These are phyloP conservation scores for Adansonia madagascariensis DNA, from an alignment of 441 rosid genomes.

Conservation along the genomic window DNA sequence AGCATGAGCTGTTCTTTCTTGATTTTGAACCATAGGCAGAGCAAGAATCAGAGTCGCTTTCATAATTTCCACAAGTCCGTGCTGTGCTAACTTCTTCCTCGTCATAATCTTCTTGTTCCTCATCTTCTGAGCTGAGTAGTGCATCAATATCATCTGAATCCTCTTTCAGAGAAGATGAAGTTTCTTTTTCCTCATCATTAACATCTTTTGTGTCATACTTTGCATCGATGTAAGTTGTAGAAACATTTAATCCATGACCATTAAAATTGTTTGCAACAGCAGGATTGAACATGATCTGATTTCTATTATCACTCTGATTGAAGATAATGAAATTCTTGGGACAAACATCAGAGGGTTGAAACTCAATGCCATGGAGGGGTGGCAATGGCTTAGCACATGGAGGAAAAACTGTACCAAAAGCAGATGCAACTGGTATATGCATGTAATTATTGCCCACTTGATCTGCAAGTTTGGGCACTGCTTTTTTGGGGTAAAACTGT, in stretches of 20 bases:
- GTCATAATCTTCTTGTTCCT: conserved; percentile 54
- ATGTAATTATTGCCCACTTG: conserved; percentile 48
- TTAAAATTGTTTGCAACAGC: conserved; percentile 58
- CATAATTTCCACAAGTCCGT: conserved; percentile 52
- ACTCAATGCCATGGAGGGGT: conserved; percentile 63
- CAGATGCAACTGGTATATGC: conserved; percentile 47
- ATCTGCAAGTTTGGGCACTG: conserved; percentile 45
- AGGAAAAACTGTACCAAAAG: conserved; percentile 56
- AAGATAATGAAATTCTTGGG: conserved; percentile 76
- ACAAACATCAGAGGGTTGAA: conserved; percentile 74
- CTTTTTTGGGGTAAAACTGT: conserved; percentile 35
- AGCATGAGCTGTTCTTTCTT: conserved; percentile 39
- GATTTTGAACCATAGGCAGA: conserved; percentile 51
- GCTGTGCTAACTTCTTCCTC: conserved; percentile 84
- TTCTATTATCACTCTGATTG: conserved; percentile 65
- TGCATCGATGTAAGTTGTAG: conserved; percentile 41
- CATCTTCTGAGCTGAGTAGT: conserved; percentile 71
- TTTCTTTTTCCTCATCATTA: conserved; percentile 46
- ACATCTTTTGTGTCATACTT: conserved; percentile 41
- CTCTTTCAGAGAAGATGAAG: conserved; percentile 54
- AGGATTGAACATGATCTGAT: conserved; percentile 82
- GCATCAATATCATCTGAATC: conserved; percentile 93
- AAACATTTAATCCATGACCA: conserved; percentile 46
- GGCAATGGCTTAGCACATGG: conserved; percentile 51
- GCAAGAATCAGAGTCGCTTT: conserved; percentile 57